These are phyloP conservation scores for Acephala macrosclerotiorum DNA, from an alignment of 2,329 filamentous ascomycete genomes.

Conservation along the genomic window DNA sequence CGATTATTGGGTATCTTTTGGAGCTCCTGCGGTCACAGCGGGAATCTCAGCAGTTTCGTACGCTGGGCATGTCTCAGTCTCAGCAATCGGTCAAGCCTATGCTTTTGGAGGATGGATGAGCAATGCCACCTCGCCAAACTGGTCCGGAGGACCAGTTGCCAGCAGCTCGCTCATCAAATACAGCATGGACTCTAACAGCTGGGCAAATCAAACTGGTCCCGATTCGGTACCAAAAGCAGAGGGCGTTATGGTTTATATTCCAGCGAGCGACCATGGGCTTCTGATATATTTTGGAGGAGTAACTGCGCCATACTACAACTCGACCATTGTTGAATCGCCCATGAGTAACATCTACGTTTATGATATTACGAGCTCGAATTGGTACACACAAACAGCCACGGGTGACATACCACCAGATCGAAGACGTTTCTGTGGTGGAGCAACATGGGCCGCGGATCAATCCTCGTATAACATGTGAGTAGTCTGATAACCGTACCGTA, in stretches of 20 bases:
- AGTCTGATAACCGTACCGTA: background rate
- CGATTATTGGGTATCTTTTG: constrained; percentile 61
- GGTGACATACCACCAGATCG: constrained; percentile 57
- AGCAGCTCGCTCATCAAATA: constrained; percentile 62
- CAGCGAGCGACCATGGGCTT: constrained; percentile 64
- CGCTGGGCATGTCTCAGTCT: constrained; percentile 62
- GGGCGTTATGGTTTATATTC: constrained; percentile 66
- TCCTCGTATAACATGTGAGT: constrained; percentile 71
- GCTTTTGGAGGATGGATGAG: constrained; percentile 70
- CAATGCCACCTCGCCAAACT: constrained; percentile 58
- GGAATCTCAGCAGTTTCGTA: constrained; percentile 58
- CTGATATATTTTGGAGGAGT: constrained; percentile 69
- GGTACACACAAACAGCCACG: constrained; percentile 65
- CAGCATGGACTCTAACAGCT: constrained; percentile 58
- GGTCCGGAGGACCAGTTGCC: constrained; percentile 56
- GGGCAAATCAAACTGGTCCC: constrained; percentile 61
- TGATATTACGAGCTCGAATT: constrained; percentile 64
- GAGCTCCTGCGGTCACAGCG: constrained; percentile 41
- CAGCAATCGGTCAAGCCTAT: constrained; percentile 62
- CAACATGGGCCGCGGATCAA: constrained; percentile 63
- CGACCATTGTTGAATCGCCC: constrained; percentile 51
- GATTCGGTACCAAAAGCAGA: constrained; percentile 63
- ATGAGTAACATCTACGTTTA: constrained; percentile 64
- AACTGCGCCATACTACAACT: constrained; percentile 53
- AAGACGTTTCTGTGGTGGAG: constrained; percentile 67